phyloP scores from a whole-genome alignment of 495 filamentous ascomycete genomes.

The Zalerion maritima region DNA sequence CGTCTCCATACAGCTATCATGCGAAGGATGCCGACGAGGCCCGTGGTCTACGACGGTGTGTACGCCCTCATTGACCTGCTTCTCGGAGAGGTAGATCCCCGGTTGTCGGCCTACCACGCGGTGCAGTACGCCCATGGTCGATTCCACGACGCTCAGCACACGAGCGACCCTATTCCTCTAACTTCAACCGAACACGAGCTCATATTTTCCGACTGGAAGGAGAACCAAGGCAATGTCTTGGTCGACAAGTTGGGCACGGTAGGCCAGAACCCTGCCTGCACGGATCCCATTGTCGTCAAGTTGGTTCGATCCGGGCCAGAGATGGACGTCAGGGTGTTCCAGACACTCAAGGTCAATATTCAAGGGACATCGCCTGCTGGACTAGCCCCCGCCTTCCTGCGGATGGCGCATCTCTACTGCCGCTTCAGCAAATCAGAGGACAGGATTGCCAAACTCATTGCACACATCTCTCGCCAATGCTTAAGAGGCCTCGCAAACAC shows the following conservation, averaged over 20 bases:
- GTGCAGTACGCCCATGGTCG: conserved; percentile 18
- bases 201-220: conserved; percentile 26
- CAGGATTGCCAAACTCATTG: conserved; percentile 17
- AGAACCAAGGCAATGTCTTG: conserved; percentile 25
- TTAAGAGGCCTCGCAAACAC: conserved; percentile 19
- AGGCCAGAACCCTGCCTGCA: conserved; percentile 29
- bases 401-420: conserved; percentile 20
- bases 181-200: conserved; percentile 25
- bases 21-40: conserved; percentile 34
- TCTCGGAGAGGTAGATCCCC: conserved; percentile 32
- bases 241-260: conserved; percentile 35
- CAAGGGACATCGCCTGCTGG: conserved; percentile 18
- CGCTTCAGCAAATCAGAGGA: conserved; percentile 12
- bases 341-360: conserved; percentile 19
- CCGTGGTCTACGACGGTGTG: conserved; percentile 38
- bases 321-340: conserved; percentile 21
- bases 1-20: conserved; percentile 28
- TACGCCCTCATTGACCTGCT: conserved; percentile 37
- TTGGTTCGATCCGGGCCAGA: too few species aligned
- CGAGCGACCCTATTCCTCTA: conserved; percentile 18
- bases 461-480: conserved; percentile 22
- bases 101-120: conserved; percentile 28
- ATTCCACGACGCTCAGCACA: conserved; percentile 11
- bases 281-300: conserved; percentile 26
- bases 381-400: conserved; percentile 22